phyloP scores from a whole-genome alignment of 768 basidiomycete genomes.

The Rubroboletus satanas region DNA sequence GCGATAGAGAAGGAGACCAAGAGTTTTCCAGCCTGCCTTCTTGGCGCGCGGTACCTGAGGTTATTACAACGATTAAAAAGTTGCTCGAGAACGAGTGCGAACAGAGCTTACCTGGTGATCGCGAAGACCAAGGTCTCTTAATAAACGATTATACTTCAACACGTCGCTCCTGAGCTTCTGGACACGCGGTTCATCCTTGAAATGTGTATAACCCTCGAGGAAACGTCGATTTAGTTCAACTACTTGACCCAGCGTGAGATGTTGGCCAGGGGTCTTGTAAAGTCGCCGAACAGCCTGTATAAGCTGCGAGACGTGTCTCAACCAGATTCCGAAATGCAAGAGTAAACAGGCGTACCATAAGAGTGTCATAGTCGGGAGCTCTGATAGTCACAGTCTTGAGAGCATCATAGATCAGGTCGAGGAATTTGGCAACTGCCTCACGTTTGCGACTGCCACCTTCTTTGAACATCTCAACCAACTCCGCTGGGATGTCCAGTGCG shows the following conservation, averaged over 20 bases:
- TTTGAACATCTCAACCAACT: slow-evolving; percentile 87
- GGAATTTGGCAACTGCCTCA: slow-evolving; percentile 83
- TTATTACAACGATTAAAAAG: slow-evolving; percentile 1
- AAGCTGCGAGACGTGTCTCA: slow-evolving; percentile 46
- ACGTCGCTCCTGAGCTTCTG: slow-evolving; percentile 77
- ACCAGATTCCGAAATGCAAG: neutral
- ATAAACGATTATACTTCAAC: slow-evolving; percentile 81
- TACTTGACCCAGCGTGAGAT: slow-evolving; percentile 91
- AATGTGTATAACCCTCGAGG: slow-evolving; percentile 87
- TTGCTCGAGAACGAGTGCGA: neutral
- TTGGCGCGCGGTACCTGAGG: slow-evolving; percentile 80
- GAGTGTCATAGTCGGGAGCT: slow-evolving; percentile 94
- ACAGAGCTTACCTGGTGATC: slow-evolving; percentile 74
- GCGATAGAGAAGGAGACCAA: slow-evolving; percentile 81
- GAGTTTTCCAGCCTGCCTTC: slow-evolving; percentile 80
- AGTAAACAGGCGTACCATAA: slow-evolving; percentile 67
- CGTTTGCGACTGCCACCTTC: slow-evolving; percentile 84
- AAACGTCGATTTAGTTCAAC: slow-evolving; percentile 92
- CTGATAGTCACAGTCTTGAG: slow-evolving; percentile 95
- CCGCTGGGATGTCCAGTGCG: slow-evolving; percentile 86
- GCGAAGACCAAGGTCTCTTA: slow-evolving; percentile 85
- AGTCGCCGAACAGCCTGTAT: slow-evolving; percentile 93
- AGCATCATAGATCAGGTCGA: slow-evolving; percentile 89
- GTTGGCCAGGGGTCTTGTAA: slow-evolving; percentile 92
- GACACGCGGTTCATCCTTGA: slow-evolving; percentile 89